Conservation (phyloP, 1,284 basidiomycete genomes). For the Meira miltonrushii region DNA sequence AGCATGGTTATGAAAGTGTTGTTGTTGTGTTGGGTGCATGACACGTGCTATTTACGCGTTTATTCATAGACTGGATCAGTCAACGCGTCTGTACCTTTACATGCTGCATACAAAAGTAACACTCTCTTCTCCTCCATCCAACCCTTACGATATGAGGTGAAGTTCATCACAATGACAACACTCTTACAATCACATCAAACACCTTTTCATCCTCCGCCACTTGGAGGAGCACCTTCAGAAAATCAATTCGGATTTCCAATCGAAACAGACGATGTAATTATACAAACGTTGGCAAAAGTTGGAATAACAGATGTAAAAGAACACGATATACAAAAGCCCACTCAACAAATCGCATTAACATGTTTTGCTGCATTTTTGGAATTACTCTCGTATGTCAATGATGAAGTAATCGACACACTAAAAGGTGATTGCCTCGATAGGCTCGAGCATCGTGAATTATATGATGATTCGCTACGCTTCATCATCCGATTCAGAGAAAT, state of each 20-base stretch:
- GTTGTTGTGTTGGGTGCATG: no score
- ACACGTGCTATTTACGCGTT: no score
- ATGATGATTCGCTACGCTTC: constrained; percentile 1
- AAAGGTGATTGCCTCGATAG: neutral
- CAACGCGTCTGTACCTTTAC: no score
- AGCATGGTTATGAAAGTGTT: no score
- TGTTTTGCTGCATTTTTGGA: constrained; percentile 1
- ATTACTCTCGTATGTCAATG: neutral
- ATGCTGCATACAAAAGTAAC: no score
- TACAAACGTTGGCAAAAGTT: neutral
- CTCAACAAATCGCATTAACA: constrained; percentile 2
- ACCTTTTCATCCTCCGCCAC: neutral
- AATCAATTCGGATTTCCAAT: neutral
- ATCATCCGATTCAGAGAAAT: constrained; percentile 1
- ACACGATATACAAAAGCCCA: constrained; percentile 2
- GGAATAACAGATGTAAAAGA: neutral
- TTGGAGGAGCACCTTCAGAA: neutral
- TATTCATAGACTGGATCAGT: no score
- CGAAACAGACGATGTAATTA: neutral
- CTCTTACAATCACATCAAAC: neutral
- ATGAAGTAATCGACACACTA: neutral
- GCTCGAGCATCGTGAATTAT: neutral
- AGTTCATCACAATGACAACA: no score
- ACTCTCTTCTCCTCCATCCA: no score
- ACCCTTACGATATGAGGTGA: no score